Conservation (phyloP, 352 stramenopile genomes). For the Blastocystis hominis region DNA sequence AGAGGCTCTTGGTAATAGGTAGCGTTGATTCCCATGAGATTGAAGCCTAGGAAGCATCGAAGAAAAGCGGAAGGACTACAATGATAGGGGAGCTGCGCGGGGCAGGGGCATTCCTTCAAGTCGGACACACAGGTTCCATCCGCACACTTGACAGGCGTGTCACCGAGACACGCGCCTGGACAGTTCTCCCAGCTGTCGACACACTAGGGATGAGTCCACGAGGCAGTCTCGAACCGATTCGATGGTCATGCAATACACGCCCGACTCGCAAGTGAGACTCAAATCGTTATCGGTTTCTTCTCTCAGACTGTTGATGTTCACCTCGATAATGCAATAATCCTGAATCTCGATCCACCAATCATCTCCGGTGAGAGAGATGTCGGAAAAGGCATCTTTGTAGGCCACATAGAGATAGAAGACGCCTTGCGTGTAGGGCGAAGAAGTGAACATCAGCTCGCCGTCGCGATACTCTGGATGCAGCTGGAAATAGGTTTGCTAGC, state of each 20-base stretch:
- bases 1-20: constrained; percentile 15
- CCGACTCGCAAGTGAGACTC: neutral
- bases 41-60: neutral
- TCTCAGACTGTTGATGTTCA: neutral
- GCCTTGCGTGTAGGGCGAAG: neutral
- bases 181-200: neutral
- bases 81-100: neutral
- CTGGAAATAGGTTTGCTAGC: neutral
- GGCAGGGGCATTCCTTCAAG: neutral
- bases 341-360: neutral
- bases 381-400: neutral
- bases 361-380: neutral
- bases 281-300: neutral
- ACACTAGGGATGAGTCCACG: neutral
- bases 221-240: neutral
- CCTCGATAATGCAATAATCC: neutral
- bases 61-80: neutral
- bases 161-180: neutral
- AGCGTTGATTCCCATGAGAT: neutral
- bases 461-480: neutral
- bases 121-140: neutral
- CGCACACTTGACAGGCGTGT: constrained; percentile 2
- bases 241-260: neutral
- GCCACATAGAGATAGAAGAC: neutral
- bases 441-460: neutral